phyloP scores from a whole-genome alignment of 2,329 filamentous ascomycete species.

The Diaporthe sp. region DNA sequence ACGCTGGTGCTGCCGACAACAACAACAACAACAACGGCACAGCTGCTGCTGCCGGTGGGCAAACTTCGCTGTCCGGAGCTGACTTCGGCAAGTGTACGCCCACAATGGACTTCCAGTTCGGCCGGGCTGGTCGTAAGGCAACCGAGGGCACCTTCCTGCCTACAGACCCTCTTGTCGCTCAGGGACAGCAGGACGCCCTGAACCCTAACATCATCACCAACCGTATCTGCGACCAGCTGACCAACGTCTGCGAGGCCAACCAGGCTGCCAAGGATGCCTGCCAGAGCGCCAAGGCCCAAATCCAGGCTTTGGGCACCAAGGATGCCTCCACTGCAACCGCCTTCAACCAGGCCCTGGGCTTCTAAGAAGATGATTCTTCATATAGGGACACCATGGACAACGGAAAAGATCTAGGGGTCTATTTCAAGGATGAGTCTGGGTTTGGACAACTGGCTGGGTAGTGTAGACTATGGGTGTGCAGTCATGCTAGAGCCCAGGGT shows the following conservation, averaged over 20 bases:
- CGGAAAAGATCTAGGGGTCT: not conserved
- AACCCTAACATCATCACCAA: slow-evolving; percentile 61
- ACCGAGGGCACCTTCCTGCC: slow-evolving; percentile 70
- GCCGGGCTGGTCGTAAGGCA: slow-evolving; percentile 59
- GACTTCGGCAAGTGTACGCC: slow-evolving; percentile 62
- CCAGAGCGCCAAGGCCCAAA: slow-evolving; percentile 58
- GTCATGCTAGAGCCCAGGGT: not conserved
- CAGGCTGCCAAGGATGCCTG: slow-evolving; percentile 66
- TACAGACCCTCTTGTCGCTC: slow-evolving; percentile 62
- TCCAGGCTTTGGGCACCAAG: slow-evolving; percentile 45
- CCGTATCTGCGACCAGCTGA: slow-evolving; percentile 76
- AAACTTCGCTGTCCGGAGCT: slow-evolving; percentile 44
- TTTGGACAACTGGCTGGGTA: not conserved
- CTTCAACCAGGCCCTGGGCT: slow-evolving; percentile 55
- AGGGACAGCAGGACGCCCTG: slow-evolving; percentile 51
- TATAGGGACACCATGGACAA: not conserved
- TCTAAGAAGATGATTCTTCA: slow-evolving; percentile 46
- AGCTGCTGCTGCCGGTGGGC: slow-evolving; percentile 35
- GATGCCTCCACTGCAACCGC: slow-evolving; percentile 50
- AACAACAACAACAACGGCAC: slow-evolving; percentile 38
- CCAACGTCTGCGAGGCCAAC: slow-evolving; percentile 73
- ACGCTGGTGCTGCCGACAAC: slow-evolving; percentile 35
- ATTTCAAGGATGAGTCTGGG: not conserved
- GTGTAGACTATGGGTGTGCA: not conserved
- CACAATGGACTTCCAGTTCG: slow-evolving; percentile 66